Evolutionary conservation across 768 basidiomycete species (phyloP).

Genomic region (Leccinellum luteum): DNA sequence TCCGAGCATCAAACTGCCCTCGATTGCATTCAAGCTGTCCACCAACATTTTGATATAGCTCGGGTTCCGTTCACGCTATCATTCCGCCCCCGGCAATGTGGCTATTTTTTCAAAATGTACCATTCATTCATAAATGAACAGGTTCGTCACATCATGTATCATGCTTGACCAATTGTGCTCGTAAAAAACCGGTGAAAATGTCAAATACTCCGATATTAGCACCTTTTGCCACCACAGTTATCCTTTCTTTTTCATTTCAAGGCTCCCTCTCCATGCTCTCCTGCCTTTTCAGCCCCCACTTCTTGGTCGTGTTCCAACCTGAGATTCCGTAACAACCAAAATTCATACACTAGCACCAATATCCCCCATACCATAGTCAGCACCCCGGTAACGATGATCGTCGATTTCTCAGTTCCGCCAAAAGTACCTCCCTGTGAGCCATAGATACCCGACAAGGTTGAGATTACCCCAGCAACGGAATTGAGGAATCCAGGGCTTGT

Average conservation of each 20-base stretch:
- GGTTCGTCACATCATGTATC: background rate
- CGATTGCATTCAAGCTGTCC: conserved; percentile 2
- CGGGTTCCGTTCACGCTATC: background rate
- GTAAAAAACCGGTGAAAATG: background rate
- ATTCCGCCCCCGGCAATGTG: background rate
- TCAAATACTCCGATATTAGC: background rate
- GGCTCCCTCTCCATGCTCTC: conserved; percentile 44
- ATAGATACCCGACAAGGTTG: conserved; percentile 50
- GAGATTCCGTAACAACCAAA: conserved; percentile 44
- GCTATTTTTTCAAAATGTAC: background rate
- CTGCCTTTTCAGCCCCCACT: conserved; percentile 42
- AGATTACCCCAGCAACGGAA: conserved; percentile 54
- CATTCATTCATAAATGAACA: background rate
- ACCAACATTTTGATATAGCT: background rate
- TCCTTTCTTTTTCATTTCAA: conserved; percentile 14
- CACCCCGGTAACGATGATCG: conserved; percentile 45
- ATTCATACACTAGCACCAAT: conserved; percentile 40
- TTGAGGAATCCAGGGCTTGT: conserved; percentile 56
- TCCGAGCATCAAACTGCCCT: conserved; percentile 5
- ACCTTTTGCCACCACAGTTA: background rate
- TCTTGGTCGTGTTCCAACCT: conserved; percentile 41
- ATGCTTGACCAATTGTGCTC: background rate
- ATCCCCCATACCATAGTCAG: conserved; percentile 42
- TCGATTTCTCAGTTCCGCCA: conserved; percentile 41
- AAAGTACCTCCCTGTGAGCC: conserved; percentile 48